phyloP scores from a whole-genome alignment of 2,329 filamentous ascomycete genomes.

The Pyrenochaeta sp. region DNA sequence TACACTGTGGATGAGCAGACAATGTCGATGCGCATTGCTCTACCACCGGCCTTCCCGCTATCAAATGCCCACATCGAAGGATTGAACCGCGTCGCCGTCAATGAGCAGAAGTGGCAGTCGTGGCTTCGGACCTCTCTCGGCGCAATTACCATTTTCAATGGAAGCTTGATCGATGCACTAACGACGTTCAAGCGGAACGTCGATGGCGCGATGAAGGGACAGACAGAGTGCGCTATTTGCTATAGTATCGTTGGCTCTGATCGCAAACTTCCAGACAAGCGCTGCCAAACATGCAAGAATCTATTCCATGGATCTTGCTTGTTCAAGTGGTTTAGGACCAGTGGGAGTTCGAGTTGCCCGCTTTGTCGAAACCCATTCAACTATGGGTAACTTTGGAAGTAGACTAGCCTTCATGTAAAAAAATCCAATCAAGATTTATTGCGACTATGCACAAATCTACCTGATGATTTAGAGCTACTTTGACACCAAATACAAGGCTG shows the following conservation, averaged over 20 bases:
- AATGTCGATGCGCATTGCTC: conserved; percentile 80
- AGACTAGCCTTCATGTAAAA: background rate
- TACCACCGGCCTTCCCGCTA: conserved; percentile 84
- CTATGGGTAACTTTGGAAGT: conserved; percentile 52
- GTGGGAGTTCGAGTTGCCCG: conserved; percentile 89
- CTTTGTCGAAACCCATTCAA: conserved; percentile 89
- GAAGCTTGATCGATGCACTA: conserved; percentile 85
- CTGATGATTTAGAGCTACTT: no score
- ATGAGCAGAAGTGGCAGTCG: conserved; percentile 89
- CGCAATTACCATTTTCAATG: conserved; percentile 92
- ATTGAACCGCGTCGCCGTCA: conserved; percentile 83
- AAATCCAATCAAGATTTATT: background rate
- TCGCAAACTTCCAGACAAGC: conserved; percentile 89
- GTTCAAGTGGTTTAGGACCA: conserved; percentile 97
- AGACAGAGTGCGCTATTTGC: conserved; percentile 95
- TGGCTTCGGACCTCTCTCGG: conserved; percentile 91
- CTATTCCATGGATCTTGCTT: conserved; percentile 88
- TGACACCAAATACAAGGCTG: no score
- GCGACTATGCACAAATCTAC: no score
- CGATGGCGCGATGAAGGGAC: conserved; percentile 85
- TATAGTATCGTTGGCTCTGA: conserved; percentile 92
- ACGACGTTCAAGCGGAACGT: conserved; percentile 87
- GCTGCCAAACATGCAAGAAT: conserved; percentile 91
- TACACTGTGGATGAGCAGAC: conserved; percentile 89
- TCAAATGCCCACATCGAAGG: conserved; percentile 78